Percentiles rank a stretch among this genome's conserved stretches.
Conservation (phyloP, 768 basidiomycete genomes). For the Clathrus columnatus region DNA sequence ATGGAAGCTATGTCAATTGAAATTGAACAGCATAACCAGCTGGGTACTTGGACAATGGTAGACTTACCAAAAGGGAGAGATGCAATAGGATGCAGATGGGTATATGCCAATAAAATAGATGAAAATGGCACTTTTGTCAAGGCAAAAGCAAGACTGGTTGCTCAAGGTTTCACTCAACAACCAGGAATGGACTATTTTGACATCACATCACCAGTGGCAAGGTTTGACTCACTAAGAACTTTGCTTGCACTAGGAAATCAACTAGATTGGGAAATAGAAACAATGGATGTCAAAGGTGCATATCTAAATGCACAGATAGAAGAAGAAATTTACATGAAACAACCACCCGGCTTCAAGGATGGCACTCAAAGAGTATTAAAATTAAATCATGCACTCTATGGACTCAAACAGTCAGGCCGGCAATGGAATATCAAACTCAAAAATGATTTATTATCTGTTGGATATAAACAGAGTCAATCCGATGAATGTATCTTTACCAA, state of each 20-base stretch:
- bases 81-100: slow-evolving; percentile 19
- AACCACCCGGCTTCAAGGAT: slow-evolving; percentile 16
- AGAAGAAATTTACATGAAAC: slow-evolving; percentile 28
- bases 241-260: slow-evolving; percentile 21
- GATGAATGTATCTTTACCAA: slow-evolving; percentile 21
- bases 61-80: slow-evolving; percentile 14
- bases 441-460: slow-evolving; percentile 14
- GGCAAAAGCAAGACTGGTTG: slow-evolving; percentile 20
- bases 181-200: slow-evolving; percentile 22
- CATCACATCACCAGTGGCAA: slow-evolving; percentile 33
- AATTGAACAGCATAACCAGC: slow-evolving; percentile 14
- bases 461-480: slow-evolving; percentile 12
- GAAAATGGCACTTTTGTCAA: slow-evolving; percentile 16
- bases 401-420: slow-evolving; percentile 22
- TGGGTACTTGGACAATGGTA: slow-evolving; percentile 18
- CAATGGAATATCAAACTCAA: slow-evolving; percentile 25
- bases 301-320: slow-evolving; percentile 24
- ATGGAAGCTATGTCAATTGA: slow-evolving; percentile 19
- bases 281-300: slow-evolving; percentile 23
- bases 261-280: slow-evolving; percentile 21
- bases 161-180: slow-evolving; percentile 22
- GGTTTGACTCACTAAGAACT: slow-evolving; percentile 25
- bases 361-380: slow-evolving; percentile 13
- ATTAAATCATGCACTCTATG: slow-evolving; percentile 21
- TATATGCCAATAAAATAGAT: slow-evolving; percentile 19